These are phyloP conservation scores for Trichoderma harzianum DNA, from an alignment of 2,329 filamentous ascomycete genomes.

Conservation along the genomic window DNA sequence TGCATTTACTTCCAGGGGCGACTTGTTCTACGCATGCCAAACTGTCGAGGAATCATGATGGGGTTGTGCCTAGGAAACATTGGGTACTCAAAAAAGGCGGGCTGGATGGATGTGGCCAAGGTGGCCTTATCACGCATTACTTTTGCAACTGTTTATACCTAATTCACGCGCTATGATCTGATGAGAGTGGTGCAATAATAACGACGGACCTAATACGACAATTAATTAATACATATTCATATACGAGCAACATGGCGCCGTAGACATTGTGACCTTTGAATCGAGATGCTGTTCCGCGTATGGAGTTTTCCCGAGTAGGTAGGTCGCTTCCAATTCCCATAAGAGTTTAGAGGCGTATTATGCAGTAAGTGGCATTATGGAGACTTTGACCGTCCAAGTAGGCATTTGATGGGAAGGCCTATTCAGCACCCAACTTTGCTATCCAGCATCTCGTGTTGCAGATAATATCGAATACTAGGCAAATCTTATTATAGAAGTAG, in stretches of 20 bases:
- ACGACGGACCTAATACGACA: not conserved
- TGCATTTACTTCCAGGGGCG: not conserved
- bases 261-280: too few species aligned
- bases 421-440: not conserved
- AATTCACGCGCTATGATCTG: constrained; percentile 4
- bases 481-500: not conserved
- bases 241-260: too few species aligned
- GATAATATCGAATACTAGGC: not conserved
- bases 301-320: not conserved
- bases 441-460: not conserved
- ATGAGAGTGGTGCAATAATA: constrained; percentile 1
- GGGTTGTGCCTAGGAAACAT: not conserved
- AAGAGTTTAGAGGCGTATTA: not conserved
- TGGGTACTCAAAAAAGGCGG: not conserved
- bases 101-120: constrained; percentile 9
- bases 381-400: too few species aligned
- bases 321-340: not conserved
- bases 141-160: not conserved
- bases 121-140: constrained; percentile 4
- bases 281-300: not conserved
- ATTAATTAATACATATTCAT: not conserved
- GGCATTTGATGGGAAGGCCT: not conserved
- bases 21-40: not conserved
- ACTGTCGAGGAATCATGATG: not conserved
- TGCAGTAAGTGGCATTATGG: not conserved